Evolutionary conservation across 1,284 basidiomycete genomes (phyloP).

Genomic region (Meira miltonrushii): DNA sequence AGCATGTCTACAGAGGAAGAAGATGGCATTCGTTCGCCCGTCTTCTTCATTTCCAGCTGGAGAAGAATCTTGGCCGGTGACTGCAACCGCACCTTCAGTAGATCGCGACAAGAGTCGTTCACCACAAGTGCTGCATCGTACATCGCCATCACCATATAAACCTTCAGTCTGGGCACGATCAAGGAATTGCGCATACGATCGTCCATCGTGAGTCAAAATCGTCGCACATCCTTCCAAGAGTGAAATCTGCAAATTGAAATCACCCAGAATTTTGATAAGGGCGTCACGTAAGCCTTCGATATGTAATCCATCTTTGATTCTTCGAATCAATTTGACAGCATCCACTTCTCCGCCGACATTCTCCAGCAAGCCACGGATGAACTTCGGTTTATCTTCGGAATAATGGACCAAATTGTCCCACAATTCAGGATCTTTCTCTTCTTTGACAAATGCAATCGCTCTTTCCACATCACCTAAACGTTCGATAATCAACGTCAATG

Average conservation of each 20-base stretch:
- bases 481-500: constrained; percentile 90
- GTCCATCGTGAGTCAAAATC: constrained; percentile 37
- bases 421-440: constrained; percentile 91
- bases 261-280: constrained; percentile 91
- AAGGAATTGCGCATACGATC: constrained; percentile 29
- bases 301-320: constrained; percentile 91
- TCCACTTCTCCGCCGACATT: constrained; percentile 80
- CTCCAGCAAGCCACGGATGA: constrained; percentile 84
- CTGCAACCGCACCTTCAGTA: constrained; percentile 7
- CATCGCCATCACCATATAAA: constrained; percentile 25
- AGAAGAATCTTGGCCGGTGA: constrained; percentile 4
- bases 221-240: constrained; percentile 41
- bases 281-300: constrained; percentile 91
- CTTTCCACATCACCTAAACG: constrained; percentile 84
- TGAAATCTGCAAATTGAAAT: constrained; percentile 70
- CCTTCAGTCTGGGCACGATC: constrained; percentile 25
- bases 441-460: constrained; percentile 96
- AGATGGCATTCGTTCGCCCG: constrained; percentile 14
- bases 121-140: constrained; percentile 29
- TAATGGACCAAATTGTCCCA: constrained; percentile 95
- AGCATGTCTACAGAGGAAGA: constrained; percentile 45
- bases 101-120: constrained; percentile 20
- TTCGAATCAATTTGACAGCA: constrained; percentile 83
- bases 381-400: constrained; percentile 89
- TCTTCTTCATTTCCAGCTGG: constrained; percentile 6